Conservation (phyloP, 2,329 filamentous ascomycete species). For the Ilyonectria mors-panacis region DNA sequence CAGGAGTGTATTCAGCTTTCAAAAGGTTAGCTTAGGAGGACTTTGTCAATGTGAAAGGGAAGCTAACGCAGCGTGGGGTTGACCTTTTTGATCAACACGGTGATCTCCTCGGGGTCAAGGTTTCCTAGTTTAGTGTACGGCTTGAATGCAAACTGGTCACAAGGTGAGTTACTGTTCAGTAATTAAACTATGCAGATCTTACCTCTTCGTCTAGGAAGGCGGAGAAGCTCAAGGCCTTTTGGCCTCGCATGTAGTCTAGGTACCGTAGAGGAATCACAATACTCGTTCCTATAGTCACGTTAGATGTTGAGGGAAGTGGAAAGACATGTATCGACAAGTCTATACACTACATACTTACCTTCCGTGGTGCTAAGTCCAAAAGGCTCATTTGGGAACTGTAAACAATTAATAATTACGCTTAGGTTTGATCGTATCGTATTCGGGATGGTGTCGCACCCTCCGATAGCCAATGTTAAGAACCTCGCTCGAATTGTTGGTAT, state of each 20-base stretch:
- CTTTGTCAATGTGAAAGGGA: background rate
- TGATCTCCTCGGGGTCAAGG: constrained; percentile 21
- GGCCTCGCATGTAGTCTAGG: constrained; percentile 14
- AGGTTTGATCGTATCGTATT: too few species aligned
- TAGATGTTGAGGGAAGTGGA: background rate
- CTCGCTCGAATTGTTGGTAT: too few species aligned
- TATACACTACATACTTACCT: background rate
- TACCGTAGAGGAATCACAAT: constrained; percentile 21
- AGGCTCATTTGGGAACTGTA: too few species aligned
- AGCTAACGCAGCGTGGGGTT: constrained; percentile 25
- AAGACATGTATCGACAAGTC: too few species aligned
- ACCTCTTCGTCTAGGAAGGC: constrained; percentile 30
- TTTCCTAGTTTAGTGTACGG: constrained; percentile 29
- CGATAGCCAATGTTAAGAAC: too few species aligned
- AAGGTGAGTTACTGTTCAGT: too few species aligned
- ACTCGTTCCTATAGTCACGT: constrained; percentile 9
- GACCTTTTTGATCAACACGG: constrained; percentile 23
- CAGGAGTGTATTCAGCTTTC: constrained; percentile 16
- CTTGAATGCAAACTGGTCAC: constrained; percentile 16
- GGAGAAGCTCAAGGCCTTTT: constrained; percentile 28
- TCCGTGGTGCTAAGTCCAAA: constrained; percentile 3
- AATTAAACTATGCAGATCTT: background rate
- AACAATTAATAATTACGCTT: too few species aligned
- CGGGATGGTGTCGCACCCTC: too few species aligned
- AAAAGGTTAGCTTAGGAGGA: background rate